These are phyloP conservation scores for Diaporthe ampelina DNA, from an alignment of 2,329 filamentous ascomycete genomes.

Conservation along the genomic window DNA sequence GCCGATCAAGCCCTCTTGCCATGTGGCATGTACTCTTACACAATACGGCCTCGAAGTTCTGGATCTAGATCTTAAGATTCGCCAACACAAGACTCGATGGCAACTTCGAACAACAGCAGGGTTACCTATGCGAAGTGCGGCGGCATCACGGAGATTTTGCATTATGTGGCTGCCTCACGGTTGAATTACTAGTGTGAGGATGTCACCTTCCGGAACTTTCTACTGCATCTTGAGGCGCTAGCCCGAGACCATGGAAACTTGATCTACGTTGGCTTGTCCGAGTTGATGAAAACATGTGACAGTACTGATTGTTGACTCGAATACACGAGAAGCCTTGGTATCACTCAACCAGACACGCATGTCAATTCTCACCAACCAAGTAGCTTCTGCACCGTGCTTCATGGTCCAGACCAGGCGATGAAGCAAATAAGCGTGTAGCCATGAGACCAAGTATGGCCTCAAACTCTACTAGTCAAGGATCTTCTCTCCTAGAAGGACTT, in stretches of 20 bases:
- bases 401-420: neutral
- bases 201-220: neutral
- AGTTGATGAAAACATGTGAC: neutral
- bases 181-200: neutral
- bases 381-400: neutral
- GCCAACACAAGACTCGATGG: neutral
- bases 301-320: neutral
- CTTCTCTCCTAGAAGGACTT: neutral
- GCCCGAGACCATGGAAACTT: neutral
- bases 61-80: neutral
- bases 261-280: neutral
- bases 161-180: neutral
- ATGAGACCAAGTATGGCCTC: neutral
- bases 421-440: neutral
- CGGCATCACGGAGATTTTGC: neutral
- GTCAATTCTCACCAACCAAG: neutral
- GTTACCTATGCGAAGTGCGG: constrained; percentile 6
- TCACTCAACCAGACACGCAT: neutral
- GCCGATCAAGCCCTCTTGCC: neutral
- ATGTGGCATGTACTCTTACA: neutral
- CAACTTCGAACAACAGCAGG: neutral
- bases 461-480: neutral
- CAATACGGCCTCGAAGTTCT: neutral
- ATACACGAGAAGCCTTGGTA: constrained; percentile 2
- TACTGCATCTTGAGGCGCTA: neutral